Percentiles rank a stretch among this genome's conserved stretches.
Conservation (phyloP, 2,329 filamentous ascomycete genomes). For the Dactylellina cionopaga region DNA sequence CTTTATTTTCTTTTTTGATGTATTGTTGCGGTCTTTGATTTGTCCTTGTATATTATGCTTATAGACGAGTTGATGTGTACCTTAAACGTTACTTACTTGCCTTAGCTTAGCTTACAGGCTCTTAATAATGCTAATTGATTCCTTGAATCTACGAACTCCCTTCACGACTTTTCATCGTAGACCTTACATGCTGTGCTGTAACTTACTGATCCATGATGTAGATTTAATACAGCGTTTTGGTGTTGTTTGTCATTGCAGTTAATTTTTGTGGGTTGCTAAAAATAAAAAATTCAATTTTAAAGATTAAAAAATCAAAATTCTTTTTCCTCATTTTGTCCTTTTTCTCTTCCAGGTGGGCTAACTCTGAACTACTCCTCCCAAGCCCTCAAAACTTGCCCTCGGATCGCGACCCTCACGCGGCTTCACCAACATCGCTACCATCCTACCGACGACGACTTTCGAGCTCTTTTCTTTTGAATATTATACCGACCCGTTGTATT, state of each 20-base stretch:
- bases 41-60: conserved; percentile 27
- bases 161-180: neutral
- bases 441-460: too few relatives aligned
- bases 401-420: too few relatives aligned
- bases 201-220: too few relatives aligned
- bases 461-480: too few relatives aligned
- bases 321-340: too few relatives aligned
- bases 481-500: too few relatives aligned
- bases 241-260: neutral
- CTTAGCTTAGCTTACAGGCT: neutral
- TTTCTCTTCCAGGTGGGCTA: too few relatives aligned
- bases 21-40: neutral
- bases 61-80: conserved; percentile 38
- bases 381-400: conserved; percentile 22
- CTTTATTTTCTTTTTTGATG: neutral
- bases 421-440: conserved; percentile 3
- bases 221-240: neutral
- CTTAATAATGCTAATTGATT: conserved; percentile 40
- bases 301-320: too few relatives aligned
- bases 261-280: conserved; percentile 14
- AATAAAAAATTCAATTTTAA: too few relatives aligned
- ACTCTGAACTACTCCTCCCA: too few relatives aligned
- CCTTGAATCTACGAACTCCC: conserved; percentile 9
- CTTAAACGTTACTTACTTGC: neutral
- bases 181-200: too few relatives aligned